Conservation (phyloP, 257 asterid species). For the Ophiorrhiza pumila region DNA sequence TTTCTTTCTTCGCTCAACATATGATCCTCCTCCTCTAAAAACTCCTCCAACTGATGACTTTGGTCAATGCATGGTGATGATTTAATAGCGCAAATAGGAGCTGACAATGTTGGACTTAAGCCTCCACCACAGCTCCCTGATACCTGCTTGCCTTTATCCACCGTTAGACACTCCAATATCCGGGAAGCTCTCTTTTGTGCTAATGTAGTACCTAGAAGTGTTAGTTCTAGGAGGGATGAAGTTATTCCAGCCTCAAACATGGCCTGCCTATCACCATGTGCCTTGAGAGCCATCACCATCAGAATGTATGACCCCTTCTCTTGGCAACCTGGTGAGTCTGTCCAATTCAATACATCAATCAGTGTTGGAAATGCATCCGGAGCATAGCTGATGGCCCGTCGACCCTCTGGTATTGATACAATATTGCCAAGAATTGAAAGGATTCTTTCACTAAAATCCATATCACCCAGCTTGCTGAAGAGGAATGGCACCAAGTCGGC, state of each 20-base stretch:
- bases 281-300: conserved; percentile 92
- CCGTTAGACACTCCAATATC: conserved; percentile 63
- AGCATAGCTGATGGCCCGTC: conserved; percentile 50
- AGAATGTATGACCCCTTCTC: conserved; percentile 76
- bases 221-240: conserved; percentile 66
- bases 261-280: conserved; percentile 64
- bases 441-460: conserved; percentile 66
- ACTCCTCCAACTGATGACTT: conserved; percentile 12
- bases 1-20: conserved; percentile 71
- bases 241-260: conserved; percentile 80
- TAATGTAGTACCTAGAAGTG: conserved; percentile 71
- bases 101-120: conserved; percentile 42
- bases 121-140: conserved; percentile 30
- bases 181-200: conserved; percentile 90
- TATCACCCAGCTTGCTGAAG: conserved; percentile 53
- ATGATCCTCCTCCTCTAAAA: conserved; percentile 32
- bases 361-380: conserved; percentile 54
- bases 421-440: conserved; percentile 70
- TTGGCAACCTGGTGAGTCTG: conserved; percentile 80
- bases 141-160: conserved; percentile 74
- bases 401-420: conserved; percentile 57
- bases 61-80: conserved; percentile 18
- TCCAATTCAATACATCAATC: conserved; percentile 69
- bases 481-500: conserved; percentile 50
- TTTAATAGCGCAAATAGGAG: conserved; percentile 39